phyloP scores from a whole-genome alignment of 1,284 basidiomycete genomes.

The Ceratobasidium sp. region DNA sequence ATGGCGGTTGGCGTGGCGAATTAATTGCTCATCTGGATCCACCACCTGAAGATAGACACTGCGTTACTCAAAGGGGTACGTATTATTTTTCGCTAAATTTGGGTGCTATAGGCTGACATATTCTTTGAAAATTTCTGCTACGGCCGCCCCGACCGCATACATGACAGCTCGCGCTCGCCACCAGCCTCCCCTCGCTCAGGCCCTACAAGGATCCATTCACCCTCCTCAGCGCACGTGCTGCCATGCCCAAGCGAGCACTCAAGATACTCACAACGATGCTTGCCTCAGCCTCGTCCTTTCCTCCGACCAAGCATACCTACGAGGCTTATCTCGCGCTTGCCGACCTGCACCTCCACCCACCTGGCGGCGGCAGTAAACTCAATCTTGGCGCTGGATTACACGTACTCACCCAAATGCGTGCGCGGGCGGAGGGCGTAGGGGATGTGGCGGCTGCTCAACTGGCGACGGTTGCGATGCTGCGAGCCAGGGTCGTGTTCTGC shows the following conservation, averaged over 20 bases:
- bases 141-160: conserved; percentile 38
- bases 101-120: background rate
- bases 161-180: conserved; percentile 65
- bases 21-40: background rate
- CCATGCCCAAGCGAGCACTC: conserved; percentile 29
- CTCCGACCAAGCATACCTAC: conserved; percentile 33
- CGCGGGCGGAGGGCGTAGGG: conserved; percentile 5
- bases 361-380: background rate
- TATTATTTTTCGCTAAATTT: conserved; percentile 25
- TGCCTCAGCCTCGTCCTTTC: background rate
- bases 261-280: conserved; percentile 27
- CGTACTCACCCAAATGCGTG: conserved; percentile 21
- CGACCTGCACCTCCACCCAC: conserved; percentile 22
- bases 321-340: conserved; percentile 38
- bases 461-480: conserved; percentile 13
- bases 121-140: background rate
- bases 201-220: conserved; percentile 30
- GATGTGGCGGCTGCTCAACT: conserved; percentile 8
- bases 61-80: conserved; percentile 64
- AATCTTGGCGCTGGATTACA: conserved; percentile 36
- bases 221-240: conserved; percentile 31
- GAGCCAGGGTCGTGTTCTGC: conserved; percentile 8
- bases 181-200: conserved; percentile 27
- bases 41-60: conserved; percentile 60
- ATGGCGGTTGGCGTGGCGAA: background rate